Evolutionary conservation across 805 yeast species (phyloP), one percentile per base, ranked within the genome.

Genomic region (Kuraishia hungarica): DNA sequence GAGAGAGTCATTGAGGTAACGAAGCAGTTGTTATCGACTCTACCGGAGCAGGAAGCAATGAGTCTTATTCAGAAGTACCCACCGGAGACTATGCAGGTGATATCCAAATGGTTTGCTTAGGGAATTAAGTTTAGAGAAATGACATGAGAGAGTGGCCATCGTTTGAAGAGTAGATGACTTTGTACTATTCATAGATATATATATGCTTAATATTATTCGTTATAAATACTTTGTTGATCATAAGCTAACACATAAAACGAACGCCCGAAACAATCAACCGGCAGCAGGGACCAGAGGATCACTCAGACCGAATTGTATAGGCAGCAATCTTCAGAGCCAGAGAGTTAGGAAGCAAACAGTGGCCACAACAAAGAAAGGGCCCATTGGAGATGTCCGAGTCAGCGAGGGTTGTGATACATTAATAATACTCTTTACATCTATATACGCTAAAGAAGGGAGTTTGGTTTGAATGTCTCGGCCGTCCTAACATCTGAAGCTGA

Each of bases 31-130:
- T 71, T 92, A 54, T 76, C 83, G 20, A 73, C 81, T 5, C 61
- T 89, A 39, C 90, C 96, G 1, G 89, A 83, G 61, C 77, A 76
- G 17, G 85, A 87, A 59, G 92, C 89, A 2, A 70, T 87, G 75
- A 72, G 74, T 7, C 64, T 90, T 53, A 72, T 89, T 56, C 82
- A 79, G 57, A 80, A 78, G 57, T 82, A 87, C 60, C 83, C 87
- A 52, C 72, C 80, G 2, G 87, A 82, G 51, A 76, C 83, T 35
- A 80, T 82, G 65, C 78, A 77, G 56, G 82, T 51, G 83, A 83
- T 53, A 19, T 48, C 50, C 26, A 53, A 53, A 23, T 53, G 55
- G 55, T 53, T 53, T 24, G 47, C 55, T 17, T 48, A 28, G 39
- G 26, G 4, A 6, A 35, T 13, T 8, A 15, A 17, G 21, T 28